phyloP scores from a whole-genome alignment of 2,329 filamentous ascomycete species.

The Phyllosticta citrichinensis region DNA sequence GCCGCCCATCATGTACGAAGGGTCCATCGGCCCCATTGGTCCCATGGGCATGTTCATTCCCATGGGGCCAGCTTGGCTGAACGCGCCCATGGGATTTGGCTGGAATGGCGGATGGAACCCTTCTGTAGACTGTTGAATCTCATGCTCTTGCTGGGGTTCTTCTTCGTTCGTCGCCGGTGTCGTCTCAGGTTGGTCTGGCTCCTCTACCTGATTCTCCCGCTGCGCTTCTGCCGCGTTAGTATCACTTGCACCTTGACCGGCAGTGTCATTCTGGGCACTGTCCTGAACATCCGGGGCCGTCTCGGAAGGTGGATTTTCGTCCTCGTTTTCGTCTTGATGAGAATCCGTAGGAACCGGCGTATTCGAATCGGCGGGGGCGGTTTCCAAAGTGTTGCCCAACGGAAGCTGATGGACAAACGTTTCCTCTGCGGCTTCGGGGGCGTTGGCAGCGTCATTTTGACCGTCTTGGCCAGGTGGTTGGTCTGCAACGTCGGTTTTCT shows the following conservation, averaged over 20 bases:
- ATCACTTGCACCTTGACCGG: constrained; percentile 13
- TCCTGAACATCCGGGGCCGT: neutral
- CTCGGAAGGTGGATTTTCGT: constrained; percentile 1
- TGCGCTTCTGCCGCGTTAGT: constrained; percentile 10
- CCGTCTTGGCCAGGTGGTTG: constrained; percentile 1
- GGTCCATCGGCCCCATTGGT: constrained; percentile 7
- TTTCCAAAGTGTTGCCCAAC: constrained; percentile 16
- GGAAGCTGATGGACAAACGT: constrained; percentile 12
- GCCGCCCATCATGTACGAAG: constrained; percentile 19
- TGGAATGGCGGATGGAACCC: constrained; percentile 1
- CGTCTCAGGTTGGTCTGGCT: constrained; percentile 15
- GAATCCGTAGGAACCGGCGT: constrained; percentile 1
- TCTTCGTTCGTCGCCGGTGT: neutral
- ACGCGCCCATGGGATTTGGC: constrained; percentile 1
- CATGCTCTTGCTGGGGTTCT: neutral
- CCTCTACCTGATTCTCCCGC: constrained; percentile 20
- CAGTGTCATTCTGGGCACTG: neutral
- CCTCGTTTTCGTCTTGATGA: constrained; percentile 1
- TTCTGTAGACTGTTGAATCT: neutral
- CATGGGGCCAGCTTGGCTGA: constrained; percentile 4
- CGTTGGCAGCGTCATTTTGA: neutral
- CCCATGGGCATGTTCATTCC: constrained; percentile 7
- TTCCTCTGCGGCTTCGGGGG: constrained; percentile 17
- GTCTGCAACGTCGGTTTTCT: constrained; percentile 2
- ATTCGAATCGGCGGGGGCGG: neutral